phyloP scores from a whole-genome alignment of 1,284 basidiomycete species.

The Sporisorium reilianum region DNA sequence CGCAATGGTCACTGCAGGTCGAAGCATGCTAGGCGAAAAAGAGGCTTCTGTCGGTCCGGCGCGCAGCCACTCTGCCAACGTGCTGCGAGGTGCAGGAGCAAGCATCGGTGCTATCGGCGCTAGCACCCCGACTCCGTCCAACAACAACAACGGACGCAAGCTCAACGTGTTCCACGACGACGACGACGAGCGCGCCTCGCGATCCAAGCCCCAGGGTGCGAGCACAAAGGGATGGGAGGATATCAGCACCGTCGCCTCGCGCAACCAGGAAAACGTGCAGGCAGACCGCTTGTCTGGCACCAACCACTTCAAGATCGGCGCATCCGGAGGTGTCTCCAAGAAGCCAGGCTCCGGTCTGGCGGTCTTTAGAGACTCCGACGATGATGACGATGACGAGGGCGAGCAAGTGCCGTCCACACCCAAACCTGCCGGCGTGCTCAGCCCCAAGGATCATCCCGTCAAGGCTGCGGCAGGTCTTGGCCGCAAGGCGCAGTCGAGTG shows the following conservation, averaged over 20 bases:
- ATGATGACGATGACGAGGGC: slow-evolving; percentile 69
- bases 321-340: slow-evolving; percentile 45
- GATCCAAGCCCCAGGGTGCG: slow-evolving; percentile 17
- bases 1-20: slow-evolving; percentile 59
- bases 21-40: slow-evolving; percentile 64
- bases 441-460: slow-evolving; percentile 37
- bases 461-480: slow-evolving; percentile 26
- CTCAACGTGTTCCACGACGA: slow-evolving; percentile 59
- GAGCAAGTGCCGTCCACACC: slow-evolving; percentile 36
- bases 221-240: slow-evolving; percentile 54
- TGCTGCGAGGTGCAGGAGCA: slow-evolving; percentile 36
- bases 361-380: slow-evolving; percentile 70
- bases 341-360: slow-evolving; percentile 53
- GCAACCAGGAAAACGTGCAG: slow-evolving; percentile 59
- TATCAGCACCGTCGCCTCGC: slow-evolving; percentile 44
- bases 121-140: slow-evolving; percentile 14
- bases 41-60: slow-evolving; percentile 34
- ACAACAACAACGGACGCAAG: slow-evolving; percentile 59
- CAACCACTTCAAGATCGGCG: slow-evolving; percentile 45
- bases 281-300: slow-evolving; percentile 33
- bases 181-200: slow-evolving; percentile 33
- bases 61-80: slow-evolving; percentile 47
- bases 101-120: slow-evolving; percentile 30
- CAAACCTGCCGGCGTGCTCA: slow-evolving; percentile 52
- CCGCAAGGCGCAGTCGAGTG: slow-evolving; percentile 40